phyloP scores from a whole-genome alignment of 169 alveolate genomes.

The Plasmodium relictum region DNA sequence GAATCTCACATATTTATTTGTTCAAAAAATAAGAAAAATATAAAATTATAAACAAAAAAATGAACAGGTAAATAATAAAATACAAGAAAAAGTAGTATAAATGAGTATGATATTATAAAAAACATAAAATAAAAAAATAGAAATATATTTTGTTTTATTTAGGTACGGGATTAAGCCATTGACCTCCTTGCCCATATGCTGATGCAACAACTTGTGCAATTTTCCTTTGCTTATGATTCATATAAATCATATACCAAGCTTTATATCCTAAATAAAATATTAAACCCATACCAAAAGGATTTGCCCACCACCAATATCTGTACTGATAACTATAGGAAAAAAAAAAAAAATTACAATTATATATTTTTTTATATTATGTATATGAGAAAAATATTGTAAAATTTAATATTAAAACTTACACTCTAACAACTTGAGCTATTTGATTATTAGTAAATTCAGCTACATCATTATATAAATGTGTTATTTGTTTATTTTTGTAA shows the following conservation, averaged over 20 bases:
- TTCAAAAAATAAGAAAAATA: too few relatives aligned
- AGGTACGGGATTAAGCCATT: slow-evolving; percentile 93
- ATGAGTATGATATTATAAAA: background rate
- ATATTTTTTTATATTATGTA: slow-evolving; percentile 3
- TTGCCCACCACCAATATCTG: slow-evolving; percentile 93
- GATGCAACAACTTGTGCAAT: slow-evolving; percentile 92
- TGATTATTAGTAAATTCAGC: slow-evolving; percentile 83
- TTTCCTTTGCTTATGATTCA: slow-evolving; percentile 90
- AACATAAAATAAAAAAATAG: too few relatives aligned
- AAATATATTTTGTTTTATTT: slow-evolving; percentile 55
- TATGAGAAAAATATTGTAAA: background rate
- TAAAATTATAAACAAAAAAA: background rate
- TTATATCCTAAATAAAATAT: slow-evolving; percentile 88
- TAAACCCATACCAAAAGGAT: slow-evolving; percentile 91
- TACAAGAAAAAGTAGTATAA: background rate
- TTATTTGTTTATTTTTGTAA: slow-evolving; percentile 81
- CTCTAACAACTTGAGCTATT: slow-evolving; percentile 84
- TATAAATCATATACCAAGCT: slow-evolving; percentile 89
- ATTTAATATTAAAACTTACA: slow-evolving; percentile 44
- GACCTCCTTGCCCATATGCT: slow-evolving; percentile 93
- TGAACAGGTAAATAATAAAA: background rate
- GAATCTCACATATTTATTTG: too few relatives aligned
- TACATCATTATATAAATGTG: slow-evolving; percentile 78
- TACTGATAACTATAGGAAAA: slow-evolving; percentile 79
- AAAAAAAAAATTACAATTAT: background rate